A percentile compares a stretch with the other conserved stretches of the same genome.
phyloP scores from a whole-genome alignment of 2,329 filamentous ascomycete genomes.

The Penicillium sp. region DNA sequence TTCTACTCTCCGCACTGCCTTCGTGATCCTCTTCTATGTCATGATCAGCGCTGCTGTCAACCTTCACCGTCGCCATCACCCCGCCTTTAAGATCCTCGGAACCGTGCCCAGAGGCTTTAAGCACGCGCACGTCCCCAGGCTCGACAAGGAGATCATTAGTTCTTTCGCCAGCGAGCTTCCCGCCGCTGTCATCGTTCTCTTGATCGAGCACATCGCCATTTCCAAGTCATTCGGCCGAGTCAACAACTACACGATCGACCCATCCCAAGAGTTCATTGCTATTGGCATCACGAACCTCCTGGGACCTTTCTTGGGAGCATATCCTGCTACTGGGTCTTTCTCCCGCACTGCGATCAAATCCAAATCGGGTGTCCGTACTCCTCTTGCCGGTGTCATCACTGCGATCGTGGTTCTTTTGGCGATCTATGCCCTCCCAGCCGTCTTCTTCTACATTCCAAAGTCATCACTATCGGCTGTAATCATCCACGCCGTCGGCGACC shows the following conservation, averaged over 20 bases:
- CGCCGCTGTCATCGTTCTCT: not conserved
- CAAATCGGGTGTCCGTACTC: not conserved
- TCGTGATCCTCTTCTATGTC: not conserved
- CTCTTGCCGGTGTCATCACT: not conserved
- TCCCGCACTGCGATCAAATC: not conserved
- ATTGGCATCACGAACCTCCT: not conserved
- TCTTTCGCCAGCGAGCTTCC: not conserved
- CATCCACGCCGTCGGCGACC: not conserved
- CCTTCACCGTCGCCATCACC: not conserved
- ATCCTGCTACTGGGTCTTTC: not conserved
- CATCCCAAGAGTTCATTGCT: not conserved
- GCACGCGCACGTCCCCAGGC: not conserved
- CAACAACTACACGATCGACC: not conserved
- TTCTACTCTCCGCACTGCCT: not conserved
- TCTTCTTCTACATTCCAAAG: not conserved
- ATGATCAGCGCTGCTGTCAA: not conserved
- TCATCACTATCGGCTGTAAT: not conserved
- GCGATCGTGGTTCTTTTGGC: not conserved
- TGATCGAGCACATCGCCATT: not conserved
- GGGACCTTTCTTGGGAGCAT: not conserved
- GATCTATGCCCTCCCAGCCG: not conserved
- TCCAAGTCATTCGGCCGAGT: not conserved
- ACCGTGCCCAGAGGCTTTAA: not conserved
- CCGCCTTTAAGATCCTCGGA: not conserved
- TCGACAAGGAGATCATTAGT: not conserved